Conservation (phyloP, 257 asterid genomes). For the Solanum pinnatisectum region DNA sequence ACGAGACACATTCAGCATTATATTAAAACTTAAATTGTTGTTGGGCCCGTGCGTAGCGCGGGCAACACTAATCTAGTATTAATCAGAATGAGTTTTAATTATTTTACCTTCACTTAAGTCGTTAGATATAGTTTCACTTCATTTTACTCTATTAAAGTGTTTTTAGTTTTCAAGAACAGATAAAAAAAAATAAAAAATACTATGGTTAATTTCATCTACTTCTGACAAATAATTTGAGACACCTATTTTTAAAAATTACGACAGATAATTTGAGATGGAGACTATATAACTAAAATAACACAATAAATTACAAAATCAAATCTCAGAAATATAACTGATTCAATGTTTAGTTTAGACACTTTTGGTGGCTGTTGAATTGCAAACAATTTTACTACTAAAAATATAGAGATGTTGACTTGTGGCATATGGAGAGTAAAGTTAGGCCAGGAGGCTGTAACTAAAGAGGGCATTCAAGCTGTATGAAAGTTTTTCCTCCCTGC, state of each 20-base stretch:
- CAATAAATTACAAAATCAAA: background rate
- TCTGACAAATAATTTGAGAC: background rate
- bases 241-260: background rate
- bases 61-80: too few species aligned
- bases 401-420: background rate
- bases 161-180: background rate
- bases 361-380: background rate
- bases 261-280: background rate
- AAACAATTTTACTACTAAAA: background rate
- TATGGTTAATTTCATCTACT: too few species aligned
- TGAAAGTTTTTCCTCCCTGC: background rate
- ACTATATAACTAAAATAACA: background rate
- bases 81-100: too few species aligned
- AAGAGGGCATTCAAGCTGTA: background rate
- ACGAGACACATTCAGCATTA: too few species aligned
- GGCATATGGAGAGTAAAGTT: background rate
- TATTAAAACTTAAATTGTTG: too few species aligned
- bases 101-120: too few species aligned
- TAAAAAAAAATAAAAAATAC: background rate
- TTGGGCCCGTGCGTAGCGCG: too few species aligned
- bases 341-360: background rate
- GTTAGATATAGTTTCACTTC: too few species aligned
- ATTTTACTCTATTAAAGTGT: too few species aligned
- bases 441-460: background rate
- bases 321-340: background rate